Conservation (phyloP, 2,329 filamentous ascomycete species). For the Hypoxylon sp. region DNA sequence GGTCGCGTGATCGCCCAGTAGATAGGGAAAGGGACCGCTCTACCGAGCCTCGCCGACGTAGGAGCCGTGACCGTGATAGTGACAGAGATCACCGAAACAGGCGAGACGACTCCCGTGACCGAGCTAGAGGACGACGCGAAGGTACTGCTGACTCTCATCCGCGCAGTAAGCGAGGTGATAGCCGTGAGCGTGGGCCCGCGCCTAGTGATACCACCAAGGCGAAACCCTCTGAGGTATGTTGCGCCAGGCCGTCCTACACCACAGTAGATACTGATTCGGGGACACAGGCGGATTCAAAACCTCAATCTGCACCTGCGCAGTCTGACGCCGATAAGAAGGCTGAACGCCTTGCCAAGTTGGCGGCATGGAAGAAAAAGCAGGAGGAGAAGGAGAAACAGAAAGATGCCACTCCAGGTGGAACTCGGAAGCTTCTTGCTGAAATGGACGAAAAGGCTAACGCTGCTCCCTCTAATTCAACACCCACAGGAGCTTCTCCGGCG, state of each 20-base stretch:
- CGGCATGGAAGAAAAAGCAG: constrained; percentile 93
- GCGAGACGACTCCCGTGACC: constrained; percentile 80
- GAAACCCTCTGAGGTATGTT: constrained; percentile 70
- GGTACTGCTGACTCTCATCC: constrained; percentile 77
- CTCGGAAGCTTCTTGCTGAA: constrained; percentile 76
- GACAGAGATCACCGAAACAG: constrained; percentile 73
- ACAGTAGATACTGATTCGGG: constrained; percentile 43
- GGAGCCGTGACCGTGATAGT: constrained; percentile 70
- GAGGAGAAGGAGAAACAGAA: constrained; percentile 81
- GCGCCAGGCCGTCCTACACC: not conserved
- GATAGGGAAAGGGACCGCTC: constrained; percentile 67
- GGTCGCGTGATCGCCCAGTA: constrained; percentile 71
- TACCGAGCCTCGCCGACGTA: constrained; percentile 66
- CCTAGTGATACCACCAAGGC: constrained; percentile 61
- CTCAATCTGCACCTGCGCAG: constrained; percentile 63
- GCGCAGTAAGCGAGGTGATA: constrained; percentile 75
- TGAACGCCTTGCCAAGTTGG: constrained; percentile 82
- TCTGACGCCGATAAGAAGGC: constrained; percentile 82
- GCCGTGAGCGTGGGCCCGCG: constrained; percentile 65
- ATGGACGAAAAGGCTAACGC: constrained; percentile 77
- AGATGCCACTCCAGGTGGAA: constrained; percentile 73
- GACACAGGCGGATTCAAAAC: constrained; percentile 65
- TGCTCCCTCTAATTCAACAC: constrained; percentile 60
- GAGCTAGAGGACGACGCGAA: constrained; percentile 72
- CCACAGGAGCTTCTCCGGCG: constrained; percentile 61